Percentiles rank a stretch among this genome's conserved stretches.
These are phyloP conservation scores for Fusarium nisikadoi DNA, from an alignment of 2,329 filamentous ascomycete species.

Conservation along the genomic window DNA sequence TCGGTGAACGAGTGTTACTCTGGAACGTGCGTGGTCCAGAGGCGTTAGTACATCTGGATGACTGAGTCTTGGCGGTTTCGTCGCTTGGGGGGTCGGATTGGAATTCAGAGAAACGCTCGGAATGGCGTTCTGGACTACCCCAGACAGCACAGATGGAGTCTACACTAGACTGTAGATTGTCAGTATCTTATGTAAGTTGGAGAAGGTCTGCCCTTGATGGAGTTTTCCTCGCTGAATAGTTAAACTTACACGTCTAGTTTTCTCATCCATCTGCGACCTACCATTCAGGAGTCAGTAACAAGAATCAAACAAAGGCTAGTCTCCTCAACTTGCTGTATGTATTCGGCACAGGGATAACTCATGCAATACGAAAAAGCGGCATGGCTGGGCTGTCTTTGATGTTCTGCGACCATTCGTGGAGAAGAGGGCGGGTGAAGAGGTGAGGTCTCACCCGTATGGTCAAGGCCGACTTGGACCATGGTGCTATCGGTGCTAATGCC, in stretches of 20 bases:
- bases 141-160: not conserved
- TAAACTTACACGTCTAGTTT: not conserved
- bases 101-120: not conserved
- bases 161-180: not conserved
- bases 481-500: not conserved
- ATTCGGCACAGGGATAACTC: not conserved
- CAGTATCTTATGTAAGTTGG: not conserved
- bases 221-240: not conserved
- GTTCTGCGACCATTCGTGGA: not conserved
- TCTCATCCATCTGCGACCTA: not conserved
- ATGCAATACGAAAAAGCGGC: not conserved
- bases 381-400: not conserved
- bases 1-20: not conserved
- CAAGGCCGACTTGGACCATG: not conserved
- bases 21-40: rapidly evolving
- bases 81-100: rapidly evolving
- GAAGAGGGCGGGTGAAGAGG: not conserved
- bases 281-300: not conserved
- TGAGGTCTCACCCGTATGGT: not conserved
- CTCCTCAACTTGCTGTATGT: not conserved
- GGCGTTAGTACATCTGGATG: rapidly evolving
- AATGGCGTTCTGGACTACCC: not conserved
- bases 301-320: not conserved
- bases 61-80: not conserved
- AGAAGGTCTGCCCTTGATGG: not conserved